These are phyloP conservation scores for Ilyonectria destructans DNA, from an alignment of 2,329 filamentous ascomycete species.

Conservation along the genomic window DNA sequence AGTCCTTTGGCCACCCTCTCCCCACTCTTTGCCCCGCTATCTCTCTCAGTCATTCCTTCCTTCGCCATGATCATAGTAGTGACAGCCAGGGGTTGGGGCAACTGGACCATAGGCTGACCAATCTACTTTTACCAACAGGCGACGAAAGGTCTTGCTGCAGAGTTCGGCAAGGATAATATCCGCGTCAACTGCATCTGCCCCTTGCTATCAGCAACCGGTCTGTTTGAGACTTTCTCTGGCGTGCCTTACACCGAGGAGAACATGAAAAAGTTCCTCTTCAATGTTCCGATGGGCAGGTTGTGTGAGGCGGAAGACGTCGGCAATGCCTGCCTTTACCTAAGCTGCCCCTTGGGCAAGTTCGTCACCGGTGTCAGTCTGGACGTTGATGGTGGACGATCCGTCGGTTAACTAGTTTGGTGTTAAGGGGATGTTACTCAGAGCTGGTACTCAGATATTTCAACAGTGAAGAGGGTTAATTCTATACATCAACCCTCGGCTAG, in stretches of 20 bases:
- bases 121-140: constrained; percentile 9
- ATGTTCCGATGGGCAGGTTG: constrained; percentile 28
- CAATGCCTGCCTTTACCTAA: constrained; percentile 27
- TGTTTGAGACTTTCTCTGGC: constrained; percentile 26
- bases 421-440: no score
- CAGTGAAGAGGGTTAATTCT: no score
- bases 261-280: constrained; percentile 25
- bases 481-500: no score
- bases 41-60: no score
- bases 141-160: constrained; percentile 70
- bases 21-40: no score
- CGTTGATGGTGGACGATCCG: constrained; percentile 28
- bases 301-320: constrained; percentile 22
- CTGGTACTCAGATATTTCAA: no score
- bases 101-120: background rate
- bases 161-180: constrained; percentile 84
- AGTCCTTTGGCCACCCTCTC: background rate
- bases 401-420: background rate
- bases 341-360: constrained; percentile 18
- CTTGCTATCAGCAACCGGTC: constrained; percentile 22
- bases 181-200: constrained; percentile 87
- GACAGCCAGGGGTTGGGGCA: no score
- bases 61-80: no score
- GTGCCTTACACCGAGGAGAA: constrained; percentile 13
- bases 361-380: constrained; percentile 31